Conservation (phyloP, 2,329 filamentous ascomycete genomes). For the Cryoendolithus antarcticus region DNA sequence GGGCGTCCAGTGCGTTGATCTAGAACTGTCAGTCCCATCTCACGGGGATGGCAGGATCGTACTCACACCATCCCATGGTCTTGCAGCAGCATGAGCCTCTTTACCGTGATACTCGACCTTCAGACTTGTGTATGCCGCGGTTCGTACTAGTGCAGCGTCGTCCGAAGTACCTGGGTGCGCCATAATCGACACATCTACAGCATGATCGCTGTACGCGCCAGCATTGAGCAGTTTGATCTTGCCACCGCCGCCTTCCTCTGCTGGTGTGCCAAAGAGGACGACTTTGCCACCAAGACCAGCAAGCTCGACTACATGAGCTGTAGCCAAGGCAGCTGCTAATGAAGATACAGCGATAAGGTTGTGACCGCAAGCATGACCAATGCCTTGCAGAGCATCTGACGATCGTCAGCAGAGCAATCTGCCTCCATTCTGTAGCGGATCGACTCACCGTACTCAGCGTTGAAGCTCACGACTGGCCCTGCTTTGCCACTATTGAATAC, state of each 20-base stretch:
- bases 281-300: constrained; percentile 24
- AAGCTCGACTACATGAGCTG: constrained; percentile 18
- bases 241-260: constrained; percentile 25
- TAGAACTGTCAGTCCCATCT: background rate
- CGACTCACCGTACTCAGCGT: constrained; percentile 23
- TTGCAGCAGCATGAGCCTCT: constrained; percentile 26
- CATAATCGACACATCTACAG: constrained; percentile 23
- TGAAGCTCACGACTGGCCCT: constrained; percentile 29
- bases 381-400: constrained; percentile 27
- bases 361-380: constrained; percentile 35
- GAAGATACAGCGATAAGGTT: constrained; percentile 16
- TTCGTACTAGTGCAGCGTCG: constrained; percentile 39
- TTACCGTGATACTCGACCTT: constrained; percentile 38
- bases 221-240: constrained; percentile 35
- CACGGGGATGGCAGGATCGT: background rate
- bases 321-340: constrained; percentile 10
- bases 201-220: constrained; percentile 30
- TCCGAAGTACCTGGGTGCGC: constrained; percentile 24
- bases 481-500: constrained; percentile 32
- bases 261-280: constrained; percentile 32
- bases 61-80: constrained; percentile 19
- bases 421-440: constrained; percentile 8
- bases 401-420: constrained; percentile 4
- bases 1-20: constrained; percentile 24
- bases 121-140: constrained; percentile 39